Evolutionary conservation across 129 eudicot species (phyloP).

Genomic region (Arctium minus): DNA sequence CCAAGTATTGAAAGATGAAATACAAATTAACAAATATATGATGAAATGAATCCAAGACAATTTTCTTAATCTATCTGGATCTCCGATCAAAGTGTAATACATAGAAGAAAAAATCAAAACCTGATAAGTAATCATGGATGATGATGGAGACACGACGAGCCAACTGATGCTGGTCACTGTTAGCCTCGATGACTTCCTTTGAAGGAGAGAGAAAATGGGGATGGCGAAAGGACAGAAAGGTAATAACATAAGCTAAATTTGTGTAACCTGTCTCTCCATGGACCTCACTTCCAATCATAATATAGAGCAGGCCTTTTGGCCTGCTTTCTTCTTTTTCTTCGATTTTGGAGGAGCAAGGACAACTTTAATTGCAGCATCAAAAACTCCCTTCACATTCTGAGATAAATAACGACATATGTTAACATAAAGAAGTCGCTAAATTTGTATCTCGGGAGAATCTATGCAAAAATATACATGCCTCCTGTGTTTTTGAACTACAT

Average conservation of each 20-base stretch:
- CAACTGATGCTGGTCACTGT: slow-evolving; percentile 29
- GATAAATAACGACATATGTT: not conserved
- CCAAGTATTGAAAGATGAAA: slow-evolving; percentile 21
- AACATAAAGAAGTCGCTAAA: not conserved
- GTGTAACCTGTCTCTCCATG: slow-evolving; percentile 1
- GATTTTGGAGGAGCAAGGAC: slow-evolving; percentile 87
- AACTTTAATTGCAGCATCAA: slow-evolving; percentile 89
- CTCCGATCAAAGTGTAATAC: slow-evolving; percentile 31
- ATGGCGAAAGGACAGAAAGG: slow-evolving; percentile 19
- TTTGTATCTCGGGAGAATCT: not conserved
- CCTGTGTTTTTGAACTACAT: slow-evolving; percentile 95
- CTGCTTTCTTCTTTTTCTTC: slow-evolving; percentile 75
- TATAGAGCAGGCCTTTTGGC: slow-evolving; percentile 85
- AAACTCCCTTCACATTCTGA: slow-evolving; percentile 75
- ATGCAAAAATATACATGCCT: slow-evolving; percentile 37
- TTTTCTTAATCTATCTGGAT: slow-evolving; percentile 37
- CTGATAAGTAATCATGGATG: slow-evolving; percentile 22
- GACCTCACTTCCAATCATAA: slow-evolving; percentile 45
- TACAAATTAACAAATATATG: slow-evolving; percentile 31
- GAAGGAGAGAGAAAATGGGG: slow-evolving; percentile 10
- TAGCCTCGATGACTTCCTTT: slow-evolving; percentile 34
- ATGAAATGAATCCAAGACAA: slow-evolving; percentile 34
- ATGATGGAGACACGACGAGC: slow-evolving; percentile 24
- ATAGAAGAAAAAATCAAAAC: slow-evolving; percentile 35
- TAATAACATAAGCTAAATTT: slow-evolving; percentile 19